Conservation (phyloP, 768 basidiomycete species). For the Nidularia sp. region DNA sequence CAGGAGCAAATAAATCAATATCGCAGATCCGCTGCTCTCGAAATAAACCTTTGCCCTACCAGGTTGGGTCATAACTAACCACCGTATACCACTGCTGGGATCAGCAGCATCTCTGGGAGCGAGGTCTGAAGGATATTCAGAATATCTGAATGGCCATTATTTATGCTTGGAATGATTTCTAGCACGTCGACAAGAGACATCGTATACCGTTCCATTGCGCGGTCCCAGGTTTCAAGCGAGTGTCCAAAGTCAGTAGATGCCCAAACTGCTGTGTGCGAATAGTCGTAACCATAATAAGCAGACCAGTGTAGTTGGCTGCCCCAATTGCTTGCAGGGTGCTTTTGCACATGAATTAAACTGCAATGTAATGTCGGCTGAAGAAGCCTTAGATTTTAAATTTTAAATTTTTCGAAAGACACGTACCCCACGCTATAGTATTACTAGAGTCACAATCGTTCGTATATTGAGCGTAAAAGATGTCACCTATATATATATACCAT, state of each 20-base stretch:
- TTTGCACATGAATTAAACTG: conserved; percentile 40
- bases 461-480: conserved; percentile 37
- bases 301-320: conserved; percentile 30
- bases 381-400: no score
- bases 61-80: conserved; percentile 46
- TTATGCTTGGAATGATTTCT: conserved; percentile 26
- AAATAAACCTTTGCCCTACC: conserved; percentile 41
- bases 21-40: conserved; percentile 39
- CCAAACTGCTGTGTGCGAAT: conserved; percentile 36
- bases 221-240: conserved; percentile 44
- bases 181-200: conserved; percentile 45
- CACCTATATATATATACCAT: conserved; percentile 41
- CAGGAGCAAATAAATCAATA: conserved; percentile 43
- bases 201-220: conserved; percentile 42
- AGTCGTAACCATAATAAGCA: conserved; percentile 49
- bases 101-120: conserved; percentile 34
- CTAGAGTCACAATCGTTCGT: conserved; percentile 25
- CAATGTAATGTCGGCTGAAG: conserved; percentile 28
- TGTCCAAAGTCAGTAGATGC: conserved; percentile 40
- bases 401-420: conserved; percentile 6
- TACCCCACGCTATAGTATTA: conserved; percentile 34
- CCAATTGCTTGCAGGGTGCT: conserved; percentile 34
- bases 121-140: conserved; percentile 27
- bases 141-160: conserved; percentile 21
- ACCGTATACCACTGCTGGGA: conserved; percentile 35